Conservation (phyloP, 2,329 filamentous ascomycete genomes). For the Aureobasidium sp. region DNA sequence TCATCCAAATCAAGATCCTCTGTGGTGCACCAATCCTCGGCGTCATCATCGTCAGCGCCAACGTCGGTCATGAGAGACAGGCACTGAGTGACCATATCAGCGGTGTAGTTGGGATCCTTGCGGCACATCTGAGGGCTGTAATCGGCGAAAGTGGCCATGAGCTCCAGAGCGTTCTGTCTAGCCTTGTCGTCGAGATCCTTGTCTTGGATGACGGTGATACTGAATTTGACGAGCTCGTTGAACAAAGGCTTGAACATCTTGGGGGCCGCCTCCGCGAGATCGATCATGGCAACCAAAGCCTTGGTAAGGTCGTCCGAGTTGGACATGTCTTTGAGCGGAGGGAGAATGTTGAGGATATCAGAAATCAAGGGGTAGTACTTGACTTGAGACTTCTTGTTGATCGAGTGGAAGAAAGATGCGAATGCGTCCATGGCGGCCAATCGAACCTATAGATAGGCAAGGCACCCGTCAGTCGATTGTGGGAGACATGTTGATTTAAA, state of each 20-base stretch:
- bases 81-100: constrained; percentile 97
- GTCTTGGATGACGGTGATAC: constrained; percentile 87
- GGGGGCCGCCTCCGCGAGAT: constrained; percentile 85
- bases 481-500: not conserved
- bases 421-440: constrained; percentile 96
- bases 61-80: constrained; percentile 97
- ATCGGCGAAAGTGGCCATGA: constrained; percentile 97
- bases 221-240: constrained; percentile 85
- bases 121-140: constrained; percentile 90
- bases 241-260: constrained; percentile 98
- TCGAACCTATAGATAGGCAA: constrained; percentile 56
- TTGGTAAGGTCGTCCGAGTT: constrained; percentile 89
- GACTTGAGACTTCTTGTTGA: constrained; percentile 77
- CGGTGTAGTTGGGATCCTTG: constrained; percentile 85
- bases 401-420: constrained; percentile 86
- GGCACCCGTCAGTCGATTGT: constrained; percentile 17
- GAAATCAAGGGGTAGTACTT: constrained; percentile 85
- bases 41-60: constrained; percentile 89
- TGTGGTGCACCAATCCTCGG: constrained; percentile 82
- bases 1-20: constrained; percentile 96
- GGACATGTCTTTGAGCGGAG: constrained; percentile 83
- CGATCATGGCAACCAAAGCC: constrained; percentile 83
- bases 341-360: constrained; percentile 88
- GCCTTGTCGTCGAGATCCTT: constrained; percentile 88
- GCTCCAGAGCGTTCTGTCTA: constrained; percentile 87